Conservation (phyloP, 2,329 filamentous ascomycete genomes). For the Arthrinium phaeospermum region DNA sequence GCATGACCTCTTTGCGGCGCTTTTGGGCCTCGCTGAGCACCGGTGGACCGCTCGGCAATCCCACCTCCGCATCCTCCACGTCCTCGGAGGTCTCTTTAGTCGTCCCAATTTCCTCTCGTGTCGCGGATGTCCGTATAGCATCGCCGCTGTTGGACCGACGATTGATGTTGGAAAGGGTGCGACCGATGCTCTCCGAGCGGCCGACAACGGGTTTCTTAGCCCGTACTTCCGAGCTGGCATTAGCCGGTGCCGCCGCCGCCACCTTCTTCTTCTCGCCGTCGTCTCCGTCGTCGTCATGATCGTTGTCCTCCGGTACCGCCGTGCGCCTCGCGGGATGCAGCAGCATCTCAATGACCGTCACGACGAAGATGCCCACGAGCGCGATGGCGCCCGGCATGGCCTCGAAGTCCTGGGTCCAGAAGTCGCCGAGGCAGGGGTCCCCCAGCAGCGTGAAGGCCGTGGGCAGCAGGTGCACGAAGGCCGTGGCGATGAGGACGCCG, state of each 20-base stretch:
- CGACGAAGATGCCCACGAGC: conserved; percentile 48
- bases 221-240: conserved; percentile 32
- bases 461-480: conserved; percentile 60
- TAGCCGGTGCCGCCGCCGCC: conserved; percentile 19
- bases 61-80: neutral
- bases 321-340: conserved; percentile 50
- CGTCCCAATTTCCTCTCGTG: neutral
- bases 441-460: conserved; percentile 49
- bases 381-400: conserved; percentile 55
- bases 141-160: neutral
- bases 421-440: conserved; percentile 49
- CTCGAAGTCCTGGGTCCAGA: conserved; percentile 51
- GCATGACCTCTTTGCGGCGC: conserved; percentile 58
- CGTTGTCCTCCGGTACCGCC: neutral
- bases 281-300: neutral
- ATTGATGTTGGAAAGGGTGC: conserved; percentile 36
- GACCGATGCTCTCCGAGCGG: conserved; percentile 42
- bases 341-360: conserved; percentile 61
- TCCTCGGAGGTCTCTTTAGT: neutral
- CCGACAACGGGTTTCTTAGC: conserved; percentile 35
- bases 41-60: neutral
- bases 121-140: neutral
- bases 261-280: conserved; percentile 28
- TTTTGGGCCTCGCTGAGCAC: conserved; percentile 23
- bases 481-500: conserved; percentile 66